phyloP scores from a whole-genome alignment of 202 grass and related monocot genomes.

The Thinopyrum obtusiflorum region DNA sequence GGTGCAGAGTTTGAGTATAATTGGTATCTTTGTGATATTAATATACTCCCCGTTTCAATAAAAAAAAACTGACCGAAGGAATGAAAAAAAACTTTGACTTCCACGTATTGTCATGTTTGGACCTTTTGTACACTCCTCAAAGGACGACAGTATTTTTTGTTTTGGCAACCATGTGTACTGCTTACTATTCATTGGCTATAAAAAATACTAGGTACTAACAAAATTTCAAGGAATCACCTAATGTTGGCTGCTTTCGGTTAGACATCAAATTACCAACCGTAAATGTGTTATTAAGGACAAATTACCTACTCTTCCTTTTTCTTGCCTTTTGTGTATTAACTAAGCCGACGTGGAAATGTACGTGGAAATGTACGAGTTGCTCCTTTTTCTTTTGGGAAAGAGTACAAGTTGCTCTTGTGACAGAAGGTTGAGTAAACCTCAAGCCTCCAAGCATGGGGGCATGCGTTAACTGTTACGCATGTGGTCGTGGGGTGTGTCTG shows the following conservation, averaged over 20 bases:
- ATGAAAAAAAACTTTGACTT: too few species aligned
- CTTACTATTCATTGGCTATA: too few species aligned
- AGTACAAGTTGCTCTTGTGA: not conserved
- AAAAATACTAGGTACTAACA: too few species aligned
- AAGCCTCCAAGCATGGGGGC: not conserved
- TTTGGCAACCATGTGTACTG: too few species aligned
- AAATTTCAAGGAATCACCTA: not conserved
- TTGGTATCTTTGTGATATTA: too few species aligned
- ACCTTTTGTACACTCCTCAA: too few species aligned
- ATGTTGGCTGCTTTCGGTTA: not conserved
- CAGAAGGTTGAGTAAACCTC: slow-evolving; percentile 12
- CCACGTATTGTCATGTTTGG: too few species aligned
- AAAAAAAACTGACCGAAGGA: too few species aligned
- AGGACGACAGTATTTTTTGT: too few species aligned
- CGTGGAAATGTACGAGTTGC: not conserved
- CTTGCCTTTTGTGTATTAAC: not conserved
- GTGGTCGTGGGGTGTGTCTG: not conserved
- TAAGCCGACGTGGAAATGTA: not conserved
- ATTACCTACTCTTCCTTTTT: not conserved
- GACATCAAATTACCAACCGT: not conserved
- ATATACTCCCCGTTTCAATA: too few species aligned
- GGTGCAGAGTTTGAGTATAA: too few species aligned
- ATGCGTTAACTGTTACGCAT: not conserved
- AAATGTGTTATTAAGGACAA: not conserved
- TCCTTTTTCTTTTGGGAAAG: not conserved